Evolutionary conservation across 148 eudicot species (phyloP), one percentile per base, ranked within the genome.

Genomic region (Agrostemma githago): DNA sequence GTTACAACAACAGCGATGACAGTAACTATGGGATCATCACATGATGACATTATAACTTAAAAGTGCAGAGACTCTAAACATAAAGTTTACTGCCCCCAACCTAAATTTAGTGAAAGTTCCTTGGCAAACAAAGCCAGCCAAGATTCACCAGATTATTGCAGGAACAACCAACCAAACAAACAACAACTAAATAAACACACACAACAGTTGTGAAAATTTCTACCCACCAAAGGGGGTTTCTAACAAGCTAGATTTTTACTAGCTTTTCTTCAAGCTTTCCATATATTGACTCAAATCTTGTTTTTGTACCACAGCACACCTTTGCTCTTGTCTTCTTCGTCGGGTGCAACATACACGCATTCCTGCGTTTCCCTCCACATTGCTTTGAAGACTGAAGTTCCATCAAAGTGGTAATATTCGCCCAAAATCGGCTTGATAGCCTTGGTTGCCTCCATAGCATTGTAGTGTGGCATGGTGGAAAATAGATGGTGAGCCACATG

Each of bases 401-500:
- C 78, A 16, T 93, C 98, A 2, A 79, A 84, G 67, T 84, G 93
- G 70, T 93, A 93, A 60, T 89, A 93, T 8, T 86, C 80, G 1
- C 96, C 96, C 61, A 93, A 68, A 19, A 93, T 78, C 11, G 98
- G 98, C 80, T 83, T 93, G 9, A 93, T 89, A 3, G 90, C 96
- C 80, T 86, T 88, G 12, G 96, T 93, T 2, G 98, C 98, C 79
- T 93, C 98, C 98, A 85, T 85, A 0, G 98, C 98, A 63, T 93
- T 90, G 51, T 93, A 93, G 78, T 93, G 98, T 2, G 98, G 98
- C 86, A 93, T 89, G 6, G 92, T 88, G 3, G 98, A 89, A 86
- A 93, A 79, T 77, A 93, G 70, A 74, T 93, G 98, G 81, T 93
- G 98, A 6, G 90, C 90, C 5, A 93, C 93, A 41, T 93, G 98